Evolutionary conservation across 2,329 filamentous ascomycete species (phyloP), one percentile per base, ranked within the genome.

Genomic region (Ilyonectria destructans): DNA sequence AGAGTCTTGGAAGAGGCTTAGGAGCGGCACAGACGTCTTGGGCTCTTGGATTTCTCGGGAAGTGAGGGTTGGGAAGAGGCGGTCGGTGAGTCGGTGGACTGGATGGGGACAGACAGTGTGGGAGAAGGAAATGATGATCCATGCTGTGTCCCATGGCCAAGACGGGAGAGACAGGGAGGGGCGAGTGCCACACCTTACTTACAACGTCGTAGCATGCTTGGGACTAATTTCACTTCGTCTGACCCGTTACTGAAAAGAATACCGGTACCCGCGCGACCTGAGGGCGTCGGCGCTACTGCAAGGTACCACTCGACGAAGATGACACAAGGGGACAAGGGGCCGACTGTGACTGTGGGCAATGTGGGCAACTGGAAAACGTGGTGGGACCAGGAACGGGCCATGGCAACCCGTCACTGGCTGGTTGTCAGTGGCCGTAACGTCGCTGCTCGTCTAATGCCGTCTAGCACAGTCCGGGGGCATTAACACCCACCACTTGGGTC

Each of bases 381-480:
- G 73, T 73, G 73, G 73, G 56, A 63, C 71, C 61, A 57, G 52
- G 56, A 63, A 67, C 66, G 15, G 58, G 68, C 21, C 40, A 61
- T 51, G 43, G 65, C 40, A 51, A 52, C 55, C 65, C 72, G 70
- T 75, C 70, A 73, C 73, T 71, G 55, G 51, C 49, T 29, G 54
- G 57, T 43, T 46, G 23, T 63, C 54, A 71, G 58, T 73, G 73
- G 68, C 55, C 46, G 58, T 52, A 43, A n/a, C 33, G 55, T 35
- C 48, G 31, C 40, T 26, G 46, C 57, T 61, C 52, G 35, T 58
- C 35, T 35, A 45, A 66, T 60, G 48, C 29, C 31, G 37, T 17
- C 15, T 43, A 23, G 4, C 21, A 23, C 21, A 45, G 45, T 63
- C 60, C 49, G 21, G 48, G 56, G 58, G 56, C 13, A 43, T 17